These are phyloP conservation scores for Starmera amethionina DNA, from an alignment of 805 yeast species.

Conservation along the genomic window DNA sequence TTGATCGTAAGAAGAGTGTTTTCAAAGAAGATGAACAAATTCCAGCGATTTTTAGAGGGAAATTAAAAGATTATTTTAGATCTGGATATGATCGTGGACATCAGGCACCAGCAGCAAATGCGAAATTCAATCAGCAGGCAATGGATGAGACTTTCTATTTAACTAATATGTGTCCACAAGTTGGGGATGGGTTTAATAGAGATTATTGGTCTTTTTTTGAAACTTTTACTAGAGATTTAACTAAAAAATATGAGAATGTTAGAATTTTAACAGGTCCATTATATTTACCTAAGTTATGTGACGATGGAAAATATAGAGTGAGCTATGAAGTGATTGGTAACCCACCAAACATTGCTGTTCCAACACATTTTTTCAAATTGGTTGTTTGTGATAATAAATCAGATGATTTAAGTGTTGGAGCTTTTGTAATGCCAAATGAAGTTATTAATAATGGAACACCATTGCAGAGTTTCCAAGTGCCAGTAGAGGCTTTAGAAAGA, in stretches of 20 bases:
- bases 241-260: slow-evolving; percentile 62
- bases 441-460: slow-evolving; percentile 62
- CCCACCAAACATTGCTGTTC: slow-evolving; percentile 95
- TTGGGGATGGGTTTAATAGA: slow-evolving; percentile 94
- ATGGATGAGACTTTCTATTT: slow-evolving; percentile 92
- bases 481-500: slow-evolving; percentile 81
- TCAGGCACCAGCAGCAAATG: slow-evolving; percentile 97
- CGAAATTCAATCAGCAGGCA: slow-evolving; percentile 80
- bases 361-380: slow-evolving; percentile 92
- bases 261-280: slow-evolving; percentile 91
- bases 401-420: slow-evolving; percentile 59
- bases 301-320: slow-evolving; percentile 79
- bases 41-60: slow-evolving; percentile 69
- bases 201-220: slow-evolving; percentile 98
- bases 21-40: slow-evolving; percentile 82
- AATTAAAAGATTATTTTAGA: slow-evolving; percentile 79
- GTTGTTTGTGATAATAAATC: slow-evolving; percentile 62
- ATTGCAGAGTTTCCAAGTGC: slow-evolving; percentile 71
- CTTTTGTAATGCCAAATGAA: slow-evolving; percentile 91
- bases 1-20: slow-evolving; percentile 70
- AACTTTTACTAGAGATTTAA: slow-evolving; percentile 72
- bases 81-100: slow-evolving; percentile 97
- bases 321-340: slow-evolving; percentile 89
- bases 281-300: slow-evolving; percentile 65
- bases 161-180: slow-evolving; percentile 93